These are phyloP conservation scores for Neurospora sp. DNA, from an alignment of 495 filamentous ascomycete genomes.

Conservation along the genomic window DNA sequence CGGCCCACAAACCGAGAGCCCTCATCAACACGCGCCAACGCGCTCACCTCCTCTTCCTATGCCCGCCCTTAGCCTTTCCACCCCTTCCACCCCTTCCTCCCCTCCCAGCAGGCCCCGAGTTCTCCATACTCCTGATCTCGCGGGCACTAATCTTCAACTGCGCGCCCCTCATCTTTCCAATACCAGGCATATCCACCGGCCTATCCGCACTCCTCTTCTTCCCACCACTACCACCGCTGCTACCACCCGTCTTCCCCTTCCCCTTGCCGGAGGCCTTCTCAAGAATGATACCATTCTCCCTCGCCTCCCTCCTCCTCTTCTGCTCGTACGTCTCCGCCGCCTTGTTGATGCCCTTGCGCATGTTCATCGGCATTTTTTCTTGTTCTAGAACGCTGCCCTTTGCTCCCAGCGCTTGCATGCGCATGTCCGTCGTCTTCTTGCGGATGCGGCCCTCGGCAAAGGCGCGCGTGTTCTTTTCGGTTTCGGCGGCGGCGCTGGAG, in stretches of 20 bases:
- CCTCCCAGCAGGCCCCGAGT: slow-evolving; percentile 15
- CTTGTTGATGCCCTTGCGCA: slow-evolving; percentile 65
- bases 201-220: slow-evolving; percentile 43
- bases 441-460: slow-evolving; percentile 33
- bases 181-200: slow-evolving; percentile 59
- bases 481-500: slow-evolving; percentile 10
- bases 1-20: not conserved
- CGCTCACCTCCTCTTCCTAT: slow-evolving; percentile 13
- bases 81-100: slow-evolving; percentile 18
- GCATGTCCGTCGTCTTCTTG: slow-evolving; percentile 71
- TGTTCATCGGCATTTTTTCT: slow-evolving; percentile 72
- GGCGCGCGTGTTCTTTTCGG: slow-evolving; percentile 13
- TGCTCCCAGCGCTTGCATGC: slow-evolving; percentile 69
- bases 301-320: slow-evolving; percentile 63
- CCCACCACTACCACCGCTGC: slow-evolving; percentile 20
- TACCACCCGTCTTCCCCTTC: slow-evolving; percentile 29
- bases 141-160: slow-evolving; percentile 67
- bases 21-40: not conserved
- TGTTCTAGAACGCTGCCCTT: slow-evolving; percentile 63
- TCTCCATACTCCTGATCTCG: slow-evolving; percentile 61
- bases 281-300: slow-evolving; percentile 82
- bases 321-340: slow-evolving; percentile 55
- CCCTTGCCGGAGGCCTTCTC: slow-evolving; percentile 46
- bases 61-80: slow-evolving; percentile 8
- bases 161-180: slow-evolving; percentile 72